Percentiles rank a stretch among this genome's conserved stretches.
phyloP scores from a whole-genome alignment of 257 asterid genomes.

The Petrea volubilis region DNA sequence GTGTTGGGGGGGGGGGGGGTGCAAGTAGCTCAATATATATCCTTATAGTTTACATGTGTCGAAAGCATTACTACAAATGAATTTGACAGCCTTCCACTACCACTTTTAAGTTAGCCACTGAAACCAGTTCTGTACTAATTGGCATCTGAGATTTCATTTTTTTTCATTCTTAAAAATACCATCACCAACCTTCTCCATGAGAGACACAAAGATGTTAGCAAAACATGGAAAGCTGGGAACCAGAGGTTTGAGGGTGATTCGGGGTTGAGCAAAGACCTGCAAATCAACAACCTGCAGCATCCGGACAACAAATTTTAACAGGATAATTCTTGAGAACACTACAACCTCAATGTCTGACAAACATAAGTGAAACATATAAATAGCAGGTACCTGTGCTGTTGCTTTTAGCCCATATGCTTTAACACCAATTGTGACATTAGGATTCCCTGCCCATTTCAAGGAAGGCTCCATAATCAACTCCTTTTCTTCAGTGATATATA shows the following conservation, averaged over 20 bases:
- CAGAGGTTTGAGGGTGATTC: slow-evolving; percentile 94
- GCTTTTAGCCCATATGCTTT: slow-evolving; percentile 88
- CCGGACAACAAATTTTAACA: neutral
- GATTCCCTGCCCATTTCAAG: slow-evolving; percentile 97
- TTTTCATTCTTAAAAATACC: neutral
- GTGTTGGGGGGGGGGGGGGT: no score
- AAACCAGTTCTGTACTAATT: neutral
- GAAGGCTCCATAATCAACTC: slow-evolving; percentile 99
- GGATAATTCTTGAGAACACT: no score
- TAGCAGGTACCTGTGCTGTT: slow-evolving; percentile 75
- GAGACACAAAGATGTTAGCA: slow-evolving; percentile 56
- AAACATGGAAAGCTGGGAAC: slow-evolving; percentile 99
- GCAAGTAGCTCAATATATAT: no score
- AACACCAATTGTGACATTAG: slow-evolving; percentile 70
- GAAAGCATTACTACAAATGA: neutral
- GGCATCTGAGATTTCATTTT: neutral
- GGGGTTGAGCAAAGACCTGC: slow-evolving; percentile 93
- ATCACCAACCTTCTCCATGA: slow-evolving; percentile 63
- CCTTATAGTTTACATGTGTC: no score
- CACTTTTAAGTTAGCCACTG: neutral
- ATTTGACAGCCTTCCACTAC: neutral
- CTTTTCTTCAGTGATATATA: slow-evolving; percentile 43
- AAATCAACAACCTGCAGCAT: slow-evolving; percentile 81
- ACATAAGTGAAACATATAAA: slow-evolving; percentile 1
- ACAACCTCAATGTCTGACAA: no score